phyloP scores from a whole-genome alignment of 164 flowering plant species.

The Chimonanthus salicifolius region DNA sequence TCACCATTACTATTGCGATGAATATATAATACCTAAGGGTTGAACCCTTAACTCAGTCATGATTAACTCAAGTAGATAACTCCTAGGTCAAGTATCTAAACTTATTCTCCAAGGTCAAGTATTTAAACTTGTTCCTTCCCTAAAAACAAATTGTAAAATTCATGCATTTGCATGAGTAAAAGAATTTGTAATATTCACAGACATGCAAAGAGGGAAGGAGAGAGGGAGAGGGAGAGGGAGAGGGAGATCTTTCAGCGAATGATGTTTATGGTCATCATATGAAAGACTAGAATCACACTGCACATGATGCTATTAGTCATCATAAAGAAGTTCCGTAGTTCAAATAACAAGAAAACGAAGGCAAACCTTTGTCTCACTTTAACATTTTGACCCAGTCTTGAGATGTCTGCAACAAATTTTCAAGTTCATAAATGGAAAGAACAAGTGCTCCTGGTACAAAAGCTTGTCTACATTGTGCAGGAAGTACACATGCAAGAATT shows the following conservation, averaged over 20 bases:
- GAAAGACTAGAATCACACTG: not conserved
- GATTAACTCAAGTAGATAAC: too few relatives aligned
- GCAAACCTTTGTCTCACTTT: conserved; percentile 91
- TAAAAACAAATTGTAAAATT: too few relatives aligned
- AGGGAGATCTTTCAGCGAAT: not conserved
- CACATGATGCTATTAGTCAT: not conserved
- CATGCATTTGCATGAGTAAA: too few relatives aligned
- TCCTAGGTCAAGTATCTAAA: too few relatives aligned
- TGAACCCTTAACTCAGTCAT: not conserved
- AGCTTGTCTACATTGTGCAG: not conserved
- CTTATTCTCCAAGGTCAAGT: too few relatives aligned
- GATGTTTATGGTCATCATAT: not conserved
- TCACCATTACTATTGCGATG: not conserved
- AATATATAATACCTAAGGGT: too few relatives aligned
- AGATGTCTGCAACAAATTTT: conserved; percentile 45
- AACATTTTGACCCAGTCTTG: conserved; percentile 61
- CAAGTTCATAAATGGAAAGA: conserved; percentile 4
- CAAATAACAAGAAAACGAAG: not conserved
- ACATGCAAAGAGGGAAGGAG: not conserved
- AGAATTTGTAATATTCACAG: too few relatives aligned
- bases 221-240: not conserved
- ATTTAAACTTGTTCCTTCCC: too few relatives aligned
- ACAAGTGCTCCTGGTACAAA: not conserved
- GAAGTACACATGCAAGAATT: conserved; percentile 1
- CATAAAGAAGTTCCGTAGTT: not conserved